phyloP scores from a whole-genome alignment of 2,329 filamentous ascomycete species.

The Cytospora chrysosperma region DNA sequence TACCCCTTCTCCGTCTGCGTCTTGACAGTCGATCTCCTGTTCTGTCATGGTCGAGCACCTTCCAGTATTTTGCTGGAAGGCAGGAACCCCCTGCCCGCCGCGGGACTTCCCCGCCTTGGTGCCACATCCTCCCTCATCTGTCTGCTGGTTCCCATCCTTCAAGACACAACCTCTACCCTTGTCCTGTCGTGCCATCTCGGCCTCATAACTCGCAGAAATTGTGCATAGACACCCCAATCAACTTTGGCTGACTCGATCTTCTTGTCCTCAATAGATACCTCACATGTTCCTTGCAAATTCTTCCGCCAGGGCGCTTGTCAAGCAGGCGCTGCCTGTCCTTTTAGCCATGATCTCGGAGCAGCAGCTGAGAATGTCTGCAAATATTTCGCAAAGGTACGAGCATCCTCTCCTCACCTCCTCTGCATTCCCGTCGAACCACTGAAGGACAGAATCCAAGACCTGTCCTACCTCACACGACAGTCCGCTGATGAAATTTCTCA shows the following conservation, averaged over 20 bases:
- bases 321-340: slow-evolving; percentile 92
- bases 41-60: background rate
- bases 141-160: background rate
- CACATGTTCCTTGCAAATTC: slow-evolving; percentile 99
- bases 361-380: slow-evolving; percentile 91
- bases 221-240: slow-evolving; percentile 13
- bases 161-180: background rate
- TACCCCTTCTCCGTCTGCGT: background rate
- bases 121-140: background rate
- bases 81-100: background rate
- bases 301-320: slow-evolving; percentile 95
- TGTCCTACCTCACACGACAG: slow-evolving; percentile 2
- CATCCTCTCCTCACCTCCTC: background rate
- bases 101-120: slow-evolving; percentile 6
- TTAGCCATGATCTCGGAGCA: slow-evolving; percentile 87
- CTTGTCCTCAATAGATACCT: slow-evolving; percentile 67
- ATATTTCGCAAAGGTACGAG: slow-evolving; percentile 90
- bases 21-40: background rate
- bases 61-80: background rate
- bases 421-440: background rate
- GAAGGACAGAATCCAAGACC: background rate
- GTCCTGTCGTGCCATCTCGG: background rate
- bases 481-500: slow-evolving; percentile 5
- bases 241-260: slow-evolving; percentile 17
- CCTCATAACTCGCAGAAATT: background rate